Percentiles rank a stretch among this genome's conserved stretches.
phyloP scores from a whole-genome alignment of 2,329 filamentous ascomycete species.

The Fusarium veterinarium region DNA sequence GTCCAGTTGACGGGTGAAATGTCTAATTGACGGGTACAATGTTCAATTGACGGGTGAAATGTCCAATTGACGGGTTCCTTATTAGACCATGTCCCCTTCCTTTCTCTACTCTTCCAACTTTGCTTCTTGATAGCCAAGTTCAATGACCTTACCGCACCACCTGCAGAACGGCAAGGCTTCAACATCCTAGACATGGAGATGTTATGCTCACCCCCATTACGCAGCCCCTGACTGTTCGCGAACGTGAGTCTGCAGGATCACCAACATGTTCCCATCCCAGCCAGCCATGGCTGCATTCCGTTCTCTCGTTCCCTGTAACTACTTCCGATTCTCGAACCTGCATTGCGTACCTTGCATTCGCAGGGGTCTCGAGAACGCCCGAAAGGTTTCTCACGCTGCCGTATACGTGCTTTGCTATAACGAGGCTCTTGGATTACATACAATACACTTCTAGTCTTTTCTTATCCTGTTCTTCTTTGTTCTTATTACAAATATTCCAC shows the following conservation, averaged over 20 bases:
- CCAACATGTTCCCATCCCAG: not conserved
- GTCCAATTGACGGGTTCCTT: too few species aligned
- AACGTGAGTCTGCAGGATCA: too few species aligned
- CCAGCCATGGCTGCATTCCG: not conserved
- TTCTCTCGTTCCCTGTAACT: not conserved
- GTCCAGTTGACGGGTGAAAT: too few species aligned
- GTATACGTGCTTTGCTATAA: not conserved
- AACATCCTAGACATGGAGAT: too few species aligned
- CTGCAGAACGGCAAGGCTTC: too few species aligned
- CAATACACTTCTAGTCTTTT: not conserved
- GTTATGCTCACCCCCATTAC: too few species aligned
- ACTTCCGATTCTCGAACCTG: not conserved
- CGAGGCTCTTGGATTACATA: accelerated
- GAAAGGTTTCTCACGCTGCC: accelerated
- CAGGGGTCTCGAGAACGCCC: not conserved
- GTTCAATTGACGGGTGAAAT: not conserved
- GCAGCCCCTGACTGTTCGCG: too few species aligned
- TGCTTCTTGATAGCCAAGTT: too few species aligned
- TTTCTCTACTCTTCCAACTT: too few species aligned
- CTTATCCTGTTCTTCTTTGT: accelerated
- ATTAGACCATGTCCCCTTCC: too few species aligned
- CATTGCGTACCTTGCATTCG: not conserved
- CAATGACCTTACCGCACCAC: too few species aligned
- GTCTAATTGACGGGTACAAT: too few species aligned
- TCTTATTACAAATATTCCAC: accelerated